These are phyloP conservation scores for Mycena amicta DNA, from an alignment of 768 basidiomycete species.

Conservation along the genomic window DNA sequence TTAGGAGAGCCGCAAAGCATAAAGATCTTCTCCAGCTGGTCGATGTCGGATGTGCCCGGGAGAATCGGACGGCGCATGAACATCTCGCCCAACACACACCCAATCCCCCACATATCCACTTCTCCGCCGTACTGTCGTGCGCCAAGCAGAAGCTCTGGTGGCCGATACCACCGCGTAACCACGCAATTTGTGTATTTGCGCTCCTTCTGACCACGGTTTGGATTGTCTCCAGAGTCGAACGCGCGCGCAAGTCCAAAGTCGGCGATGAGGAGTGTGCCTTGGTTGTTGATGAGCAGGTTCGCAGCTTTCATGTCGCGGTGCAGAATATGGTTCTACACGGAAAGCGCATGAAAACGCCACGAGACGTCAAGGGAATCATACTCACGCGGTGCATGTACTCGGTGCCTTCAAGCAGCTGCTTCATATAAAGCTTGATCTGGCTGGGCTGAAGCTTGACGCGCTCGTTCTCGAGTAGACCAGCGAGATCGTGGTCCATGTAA, in stretches of 20 bases:
- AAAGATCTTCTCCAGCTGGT: conserved; percentile 91
- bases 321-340: conserved; percentile 94
- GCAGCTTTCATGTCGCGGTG: conserved; percentile 99
- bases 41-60: conserved; percentile 84
- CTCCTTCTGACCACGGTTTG: conserved; percentile 47
- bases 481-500: conserved; percentile 99
- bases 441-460: conserved; percentile 80
- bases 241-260: conserved; percentile 96
- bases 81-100: conserved; percentile 99
- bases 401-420: conserved; percentile 93
- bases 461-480: conserved; percentile 91
- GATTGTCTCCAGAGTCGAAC: conserved; percentile 53
- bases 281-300: conserved; percentile 90
- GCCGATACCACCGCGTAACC: conserved; percentile 93
- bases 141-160: conserved; percentile 89
- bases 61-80: conserved; percentile 85
- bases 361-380: conserved; percentile 18
- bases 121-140: conserved; percentile 89
- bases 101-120: conserved; percentile 98
- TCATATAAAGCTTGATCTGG: conserved; percentile 95
- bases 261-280: conserved; percentile 81
- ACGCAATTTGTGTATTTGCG: conserved; percentile 94
- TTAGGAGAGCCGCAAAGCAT: conserved; percentile 86
- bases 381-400: conserved; percentile 93
- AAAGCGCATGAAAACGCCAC: conserved; percentile 11